phyloP scores from a whole-genome alignment of 163 green algal species.

The Chlamydomonas reinhardtii region DNA sequence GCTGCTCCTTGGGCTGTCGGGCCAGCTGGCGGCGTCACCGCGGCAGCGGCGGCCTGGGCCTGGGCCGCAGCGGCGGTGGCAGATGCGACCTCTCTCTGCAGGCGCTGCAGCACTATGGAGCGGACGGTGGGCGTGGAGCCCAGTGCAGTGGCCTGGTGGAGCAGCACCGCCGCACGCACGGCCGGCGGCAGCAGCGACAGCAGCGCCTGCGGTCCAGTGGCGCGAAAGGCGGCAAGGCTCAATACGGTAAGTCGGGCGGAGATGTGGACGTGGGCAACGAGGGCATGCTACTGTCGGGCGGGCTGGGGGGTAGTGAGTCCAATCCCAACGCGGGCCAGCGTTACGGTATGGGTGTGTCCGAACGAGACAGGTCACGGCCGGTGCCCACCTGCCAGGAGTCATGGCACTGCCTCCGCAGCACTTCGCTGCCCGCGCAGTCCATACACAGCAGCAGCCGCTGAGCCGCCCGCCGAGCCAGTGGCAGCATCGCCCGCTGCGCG shows the following conservation, averaged over 20 bases:
- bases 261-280: not conserved
- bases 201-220: not conserved
- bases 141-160: not conserved
- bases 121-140: not conserved
- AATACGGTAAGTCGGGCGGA: no score
- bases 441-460: not conserved
- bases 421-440: not conserved
- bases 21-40: not conserved
- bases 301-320: no score
- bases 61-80: not conserved
- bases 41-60: not conserved
- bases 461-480: not conserved
- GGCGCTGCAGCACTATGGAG: conserved; percentile 32
- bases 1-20: not conserved
- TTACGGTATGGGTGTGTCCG: no score
- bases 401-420: not conserved
- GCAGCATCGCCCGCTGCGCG: no score
- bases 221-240: no score
- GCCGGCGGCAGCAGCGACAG: not conserved
- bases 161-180: not conserved
- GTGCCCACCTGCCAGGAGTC: no score
- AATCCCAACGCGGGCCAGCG: no score
- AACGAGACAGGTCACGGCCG: no score
- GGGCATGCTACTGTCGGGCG: no score
- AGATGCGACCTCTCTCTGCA: conserved; percentile 6